Evolutionary conservation across 192 early-diverging fungal genomes (phyloP), one percentile per base, ranked within the genome.

Genomic region (Coemansia sp.): DNA sequence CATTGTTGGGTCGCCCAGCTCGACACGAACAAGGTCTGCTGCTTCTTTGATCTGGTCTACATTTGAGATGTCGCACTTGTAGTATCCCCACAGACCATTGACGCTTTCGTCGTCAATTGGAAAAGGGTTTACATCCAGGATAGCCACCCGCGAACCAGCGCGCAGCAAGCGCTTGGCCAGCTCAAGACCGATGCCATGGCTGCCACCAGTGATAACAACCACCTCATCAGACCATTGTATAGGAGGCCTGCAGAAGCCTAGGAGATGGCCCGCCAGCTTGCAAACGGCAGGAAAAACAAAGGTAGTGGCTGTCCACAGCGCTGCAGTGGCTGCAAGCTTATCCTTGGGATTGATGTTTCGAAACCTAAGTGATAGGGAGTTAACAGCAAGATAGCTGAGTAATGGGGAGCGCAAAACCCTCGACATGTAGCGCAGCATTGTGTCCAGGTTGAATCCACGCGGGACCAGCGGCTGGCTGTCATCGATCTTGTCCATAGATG

Each of bases 1-100:
- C 60, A 93, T 86, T 5, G 90, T 95, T 14, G 90, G 89, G 53
- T 87, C 69, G 14, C 90, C 93, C 2, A 87, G 65, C 69, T 89
- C 74, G 23, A 26, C 56, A 9, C 61, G 59, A 26, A 82, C 65
- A 25, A 51, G 56, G n/a, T 50, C 63, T 10, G 72, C 70, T 4
- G 60, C 63, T 5, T 61, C 49, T 52, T 73, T 70, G 62, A 75
- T 55, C 41, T 64, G 54, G 0, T 69, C 62, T 27, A 65, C 22
- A 59, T 66, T 49, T 30, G 60, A 67, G 23, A 82, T 53, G 59
- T 82, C 81, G 50, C 71, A 74, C 28, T 21, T 19, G 75, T 78
- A 82, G 54, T 70, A 64, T 6, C 58, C 48, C 65, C 75, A 78
- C 32, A 57, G 60, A 16, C 41, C 59, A 23, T 18, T 26, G 12